Conservation (phyloP, 139 green algal genomes). For the Nannochloris sp. region DNA sequence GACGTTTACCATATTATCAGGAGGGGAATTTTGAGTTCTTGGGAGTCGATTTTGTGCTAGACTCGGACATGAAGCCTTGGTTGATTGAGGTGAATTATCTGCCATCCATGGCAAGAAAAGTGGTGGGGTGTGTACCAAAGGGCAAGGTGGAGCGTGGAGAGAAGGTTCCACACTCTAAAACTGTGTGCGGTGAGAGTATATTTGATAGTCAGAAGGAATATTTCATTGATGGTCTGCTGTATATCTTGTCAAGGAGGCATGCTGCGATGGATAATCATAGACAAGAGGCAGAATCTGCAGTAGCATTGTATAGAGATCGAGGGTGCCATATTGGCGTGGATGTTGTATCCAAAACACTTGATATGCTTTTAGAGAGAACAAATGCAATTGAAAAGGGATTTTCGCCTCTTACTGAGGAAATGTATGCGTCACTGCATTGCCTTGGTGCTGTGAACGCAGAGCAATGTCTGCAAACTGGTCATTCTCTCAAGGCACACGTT, state of each 20-base stretch:
- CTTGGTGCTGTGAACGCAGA: not conserved
- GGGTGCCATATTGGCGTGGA: no score
- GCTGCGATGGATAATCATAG: not conserved
- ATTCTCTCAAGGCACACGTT: no score
- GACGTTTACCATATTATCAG: not conserved
- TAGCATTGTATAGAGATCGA: no score
- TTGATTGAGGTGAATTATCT: conserved; percentile 65
- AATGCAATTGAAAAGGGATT: not conserved
- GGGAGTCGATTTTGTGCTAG: conserved; percentile 63
- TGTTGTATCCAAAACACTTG: not conserved
- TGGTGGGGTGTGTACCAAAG: conserved; percentile 13
- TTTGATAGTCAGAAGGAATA: conserved; percentile 61
- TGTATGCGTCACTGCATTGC: not conserved
- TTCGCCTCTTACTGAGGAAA: not conserved
- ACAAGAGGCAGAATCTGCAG: no score
- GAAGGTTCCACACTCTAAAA: not conserved
- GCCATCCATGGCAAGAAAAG: conserved; percentile 51
- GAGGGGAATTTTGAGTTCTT: conserved; percentile 45
- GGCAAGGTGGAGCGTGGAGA: not conserved
- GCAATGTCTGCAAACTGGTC: no score
- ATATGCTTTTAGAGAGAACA: not conserved
- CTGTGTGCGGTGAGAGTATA: not conserved
- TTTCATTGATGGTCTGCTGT: conserved; percentile 41
- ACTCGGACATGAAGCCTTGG: conserved; percentile 41
- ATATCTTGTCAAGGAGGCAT: conserved; percentile 28